A percentile compares a stretch with the other conserved stretches of the same genome.
phyloP scores from a whole-genome alignment of 2,329 filamentous ascomycete species.

The Talaromyces sp. region DNA sequence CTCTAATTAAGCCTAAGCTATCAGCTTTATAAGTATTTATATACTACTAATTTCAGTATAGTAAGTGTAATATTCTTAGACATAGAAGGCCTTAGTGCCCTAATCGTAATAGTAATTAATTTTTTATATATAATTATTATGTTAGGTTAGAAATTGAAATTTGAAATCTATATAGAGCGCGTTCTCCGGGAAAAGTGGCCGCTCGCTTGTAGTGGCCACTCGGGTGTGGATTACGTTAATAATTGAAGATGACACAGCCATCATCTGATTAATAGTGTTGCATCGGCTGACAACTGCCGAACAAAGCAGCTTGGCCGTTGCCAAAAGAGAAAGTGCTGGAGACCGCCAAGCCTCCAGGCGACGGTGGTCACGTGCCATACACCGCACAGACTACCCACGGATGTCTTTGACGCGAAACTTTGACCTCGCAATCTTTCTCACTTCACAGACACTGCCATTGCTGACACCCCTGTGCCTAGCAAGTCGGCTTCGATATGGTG shows the following conservation, averaged over 20 bases:
- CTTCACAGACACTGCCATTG: background rate
- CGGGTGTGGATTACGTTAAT: no score
- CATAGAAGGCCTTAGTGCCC: no score
- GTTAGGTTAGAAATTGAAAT: no score
- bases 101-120: no score
- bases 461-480: constrained; percentile 5
- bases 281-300: background rate
- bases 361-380: background rate
- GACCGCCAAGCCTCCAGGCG: background rate
- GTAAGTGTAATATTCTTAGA: no score
- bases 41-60: no score
- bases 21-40: no score
- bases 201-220: no score
- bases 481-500: constrained; percentile 9
- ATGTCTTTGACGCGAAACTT: background rate
- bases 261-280: background rate
- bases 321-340: background rate
- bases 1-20: no score
- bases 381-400: background rate
- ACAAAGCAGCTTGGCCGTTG: background rate
- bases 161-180: no score
- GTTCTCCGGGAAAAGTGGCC: no score
- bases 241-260: background rate
- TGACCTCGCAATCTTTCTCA: background rate
- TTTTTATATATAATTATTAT: no score